These are phyloP conservation scores for Suillus hirtellus DNA, from an alignment of 768 basidiomycete genomes.

Conservation along the genomic window DNA sequence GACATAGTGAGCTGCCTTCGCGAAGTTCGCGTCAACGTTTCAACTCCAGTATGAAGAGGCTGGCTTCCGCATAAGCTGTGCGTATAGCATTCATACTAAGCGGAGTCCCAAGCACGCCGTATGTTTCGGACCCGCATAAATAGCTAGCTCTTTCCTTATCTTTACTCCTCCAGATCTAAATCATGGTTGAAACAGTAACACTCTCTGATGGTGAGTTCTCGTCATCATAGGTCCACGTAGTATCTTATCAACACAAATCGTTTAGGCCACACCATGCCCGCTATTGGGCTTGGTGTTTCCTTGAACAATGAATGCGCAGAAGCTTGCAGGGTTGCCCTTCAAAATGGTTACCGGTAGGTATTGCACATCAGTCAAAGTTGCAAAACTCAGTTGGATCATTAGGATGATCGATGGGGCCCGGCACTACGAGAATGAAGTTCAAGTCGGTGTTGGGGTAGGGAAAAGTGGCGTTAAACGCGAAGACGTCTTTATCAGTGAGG, in stretches of 20 bases:
- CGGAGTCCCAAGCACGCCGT: background rate
- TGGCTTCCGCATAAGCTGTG: background rate
- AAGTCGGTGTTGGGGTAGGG: slow-evolving; percentile 52
- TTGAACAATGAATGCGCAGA: slow-evolving; percentile 14
- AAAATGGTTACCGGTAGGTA: slow-evolving; percentile 14
- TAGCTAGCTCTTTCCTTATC: background rate
- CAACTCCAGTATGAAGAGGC: background rate
- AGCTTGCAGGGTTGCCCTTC: slow-evolving; percentile 14
- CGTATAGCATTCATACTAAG: background rate
- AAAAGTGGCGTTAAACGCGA: slow-evolving; percentile 50
- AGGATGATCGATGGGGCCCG: slow-evolving; percentile 58
- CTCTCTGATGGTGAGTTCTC: slow-evolving; percentile 8
- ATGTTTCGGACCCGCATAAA: background rate
- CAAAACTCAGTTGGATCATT: slow-evolving; percentile 7
- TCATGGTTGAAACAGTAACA: slow-evolving; percentile 9
- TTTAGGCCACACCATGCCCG: slow-evolving; percentile 19
- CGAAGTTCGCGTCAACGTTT: too few relatives aligned
- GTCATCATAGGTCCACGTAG: too few relatives aligned
- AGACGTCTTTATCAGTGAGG: slow-evolving; percentile 61
- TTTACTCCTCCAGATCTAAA: background rate
- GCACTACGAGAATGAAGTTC: slow-evolving; percentile 57
- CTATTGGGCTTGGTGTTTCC: slow-evolving; percentile 18
- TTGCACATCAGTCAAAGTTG: background rate
- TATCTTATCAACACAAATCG: background rate
- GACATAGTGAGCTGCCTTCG: background rate